Conservation (phyloP, 192 early-diverging fungal genomes). For the Umbelopsis ramanniana region DNA sequence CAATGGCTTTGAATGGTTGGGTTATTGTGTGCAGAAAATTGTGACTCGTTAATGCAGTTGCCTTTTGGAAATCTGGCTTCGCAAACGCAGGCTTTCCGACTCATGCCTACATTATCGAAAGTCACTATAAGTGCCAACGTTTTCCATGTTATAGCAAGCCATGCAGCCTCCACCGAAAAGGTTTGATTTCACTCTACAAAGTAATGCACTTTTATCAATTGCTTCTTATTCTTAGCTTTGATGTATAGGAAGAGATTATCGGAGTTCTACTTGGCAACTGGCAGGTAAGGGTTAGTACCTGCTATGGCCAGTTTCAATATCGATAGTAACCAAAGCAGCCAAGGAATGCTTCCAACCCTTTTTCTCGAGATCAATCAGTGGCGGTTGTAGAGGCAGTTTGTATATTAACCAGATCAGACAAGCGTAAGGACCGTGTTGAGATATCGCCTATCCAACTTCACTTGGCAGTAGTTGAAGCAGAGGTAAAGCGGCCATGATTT, state of each 20-base stretch:
- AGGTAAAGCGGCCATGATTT: slow-evolving; percentile 27
- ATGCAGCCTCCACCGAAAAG: slow-evolving; percentile 55
- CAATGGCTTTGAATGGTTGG: too few relatives aligned
- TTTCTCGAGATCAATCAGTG: slow-evolving; percentile 29
- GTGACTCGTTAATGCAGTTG: too few relatives aligned
- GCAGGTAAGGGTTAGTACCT: slow-evolving; percentile 39
- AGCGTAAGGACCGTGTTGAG: slow-evolving; percentile 58
- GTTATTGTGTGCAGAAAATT: too few relatives aligned
- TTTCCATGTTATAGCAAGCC: slow-evolving; percentile 49
- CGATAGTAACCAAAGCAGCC: background rate
- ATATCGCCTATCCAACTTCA: slow-evolving; percentile 55
- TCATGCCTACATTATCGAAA: slow-evolving; percentile 28
- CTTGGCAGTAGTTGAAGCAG: slow-evolving; percentile 51
- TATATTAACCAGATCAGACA: slow-evolving; percentile 51
- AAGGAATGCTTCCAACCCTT: slow-evolving; percentile 24
- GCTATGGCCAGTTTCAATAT: slow-evolving; percentile 21
- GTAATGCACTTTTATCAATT: background rate
- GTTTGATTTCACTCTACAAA: slow-evolving; percentile 11
- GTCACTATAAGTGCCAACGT: slow-evolving; percentile 48
- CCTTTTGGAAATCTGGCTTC: too few relatives aligned
- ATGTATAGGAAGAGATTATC: slow-evolving; percentile 55
- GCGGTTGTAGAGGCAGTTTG: slow-evolving; percentile 50
- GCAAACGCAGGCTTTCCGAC: background rate
- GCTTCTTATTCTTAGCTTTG: background rate
- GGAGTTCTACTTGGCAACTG: slow-evolving; percentile 60